Evolutionary conservation across 352 stramenopile species (phyloP).

Genomic region (Thalassiosira livingstoniorum): DNA sequence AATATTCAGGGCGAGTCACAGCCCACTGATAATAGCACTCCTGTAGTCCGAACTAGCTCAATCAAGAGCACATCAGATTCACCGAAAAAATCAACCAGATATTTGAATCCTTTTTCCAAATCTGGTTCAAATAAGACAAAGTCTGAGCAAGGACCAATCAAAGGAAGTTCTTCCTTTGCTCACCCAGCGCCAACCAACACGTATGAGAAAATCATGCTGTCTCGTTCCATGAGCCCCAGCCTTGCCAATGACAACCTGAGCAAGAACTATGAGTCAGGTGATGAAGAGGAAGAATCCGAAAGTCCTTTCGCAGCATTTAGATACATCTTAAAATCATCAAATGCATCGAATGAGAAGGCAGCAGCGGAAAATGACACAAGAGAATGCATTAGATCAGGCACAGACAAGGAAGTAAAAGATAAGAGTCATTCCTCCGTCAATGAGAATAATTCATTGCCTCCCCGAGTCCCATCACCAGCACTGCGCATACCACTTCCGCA

Average conservation of each 20-base stretch:
- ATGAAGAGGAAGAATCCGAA: too few species aligned
- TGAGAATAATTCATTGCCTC: background rate
- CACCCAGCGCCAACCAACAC: background rate
- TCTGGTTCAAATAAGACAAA: background rate
- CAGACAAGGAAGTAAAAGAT: background rate
- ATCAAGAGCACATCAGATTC: too few species aligned
- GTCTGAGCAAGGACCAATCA: background rate
- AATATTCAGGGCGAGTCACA: too few species aligned
- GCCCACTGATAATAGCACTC: too few species aligned
- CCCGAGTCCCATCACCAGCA: background rate
- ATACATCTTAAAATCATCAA: background rate
- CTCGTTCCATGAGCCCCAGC: background rate
- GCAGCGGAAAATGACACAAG: background rate
- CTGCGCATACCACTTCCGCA: background rate
- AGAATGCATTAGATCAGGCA: background rate
- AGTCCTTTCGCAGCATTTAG: background rate
- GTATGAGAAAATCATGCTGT: constrained; percentile 4
- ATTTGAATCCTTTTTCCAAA: too few species aligned
- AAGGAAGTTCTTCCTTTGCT: background rate
- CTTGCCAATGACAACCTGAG: background rate
- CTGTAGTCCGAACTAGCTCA: too few species aligned
- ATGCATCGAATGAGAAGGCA: background rate
- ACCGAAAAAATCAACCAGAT: too few species aligned
- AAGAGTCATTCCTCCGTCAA: background rate
- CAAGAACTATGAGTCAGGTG: too few species aligned